These are phyloP conservation scores for Metschnikowia hibisci DNA, from an alignment of 805 yeast species.

Conservation along the genomic window DNA sequence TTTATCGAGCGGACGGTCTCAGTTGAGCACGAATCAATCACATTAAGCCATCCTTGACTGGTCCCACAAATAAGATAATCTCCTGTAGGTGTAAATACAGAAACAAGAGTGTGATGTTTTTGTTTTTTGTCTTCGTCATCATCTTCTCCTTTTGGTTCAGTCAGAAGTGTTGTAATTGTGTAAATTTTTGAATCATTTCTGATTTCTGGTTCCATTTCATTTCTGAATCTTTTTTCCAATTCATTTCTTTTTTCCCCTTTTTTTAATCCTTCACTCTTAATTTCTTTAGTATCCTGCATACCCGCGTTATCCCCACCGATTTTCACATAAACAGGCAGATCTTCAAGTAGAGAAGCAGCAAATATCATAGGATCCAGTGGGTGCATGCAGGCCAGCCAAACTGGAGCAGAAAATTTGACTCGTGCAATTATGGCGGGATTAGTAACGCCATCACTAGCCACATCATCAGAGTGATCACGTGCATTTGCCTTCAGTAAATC, in stretches of 20 bases:
- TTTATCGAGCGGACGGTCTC: constrained; percentile 47
- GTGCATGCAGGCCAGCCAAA: constrained; percentile 64
- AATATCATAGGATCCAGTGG: constrained; percentile 47
- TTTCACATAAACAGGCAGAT: constrained; percentile 49
- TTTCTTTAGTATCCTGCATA: background rate
- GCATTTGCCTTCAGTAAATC: constrained; percentile 46
- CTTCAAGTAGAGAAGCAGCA: constrained; percentile 65
- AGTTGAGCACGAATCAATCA: constrained; percentile 32
- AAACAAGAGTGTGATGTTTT: constrained; percentile 45
- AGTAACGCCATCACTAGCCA: no score
- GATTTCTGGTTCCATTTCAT: no score
- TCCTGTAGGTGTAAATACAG: constrained; percentile 52
- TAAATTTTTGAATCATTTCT: background rate
- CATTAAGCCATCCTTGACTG: constrained; percentile 70
- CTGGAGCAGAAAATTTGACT: constrained; percentile 60
- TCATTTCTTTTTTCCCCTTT: background rate
- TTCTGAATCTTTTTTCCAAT: no score
- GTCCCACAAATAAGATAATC: constrained; percentile 68
- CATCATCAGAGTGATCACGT: no score
- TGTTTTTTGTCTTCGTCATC: constrained; percentile 15
- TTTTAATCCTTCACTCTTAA: background rate
- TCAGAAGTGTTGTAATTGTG: constrained; percentile 17
- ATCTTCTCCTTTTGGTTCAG: constrained; percentile 13
- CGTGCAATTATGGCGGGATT: constrained; percentile 36
- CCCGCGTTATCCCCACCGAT: background rate